Conservation (phyloP, 2,329 filamentous ascomycete genomes). For the Sporothrix dimorphospora region DNA sequence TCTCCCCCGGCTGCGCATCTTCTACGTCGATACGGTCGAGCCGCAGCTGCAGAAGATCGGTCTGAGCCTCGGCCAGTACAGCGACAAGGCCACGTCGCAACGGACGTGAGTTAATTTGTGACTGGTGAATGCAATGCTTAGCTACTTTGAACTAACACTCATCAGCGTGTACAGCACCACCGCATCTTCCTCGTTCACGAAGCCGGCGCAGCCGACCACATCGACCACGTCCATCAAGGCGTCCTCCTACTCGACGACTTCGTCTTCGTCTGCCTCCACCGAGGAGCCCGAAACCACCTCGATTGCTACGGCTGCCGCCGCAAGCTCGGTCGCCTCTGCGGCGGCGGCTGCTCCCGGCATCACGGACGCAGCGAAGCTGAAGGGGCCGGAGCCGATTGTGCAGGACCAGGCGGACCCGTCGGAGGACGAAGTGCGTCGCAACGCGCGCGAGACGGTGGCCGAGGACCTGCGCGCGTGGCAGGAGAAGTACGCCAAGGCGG, state of each 20-base stretch:
- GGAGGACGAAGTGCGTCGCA: constrained; percentile 59
- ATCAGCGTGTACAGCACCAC: background rate
- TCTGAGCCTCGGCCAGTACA: constrained; percentile 80
- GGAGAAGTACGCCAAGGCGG: constrained; percentile 81
- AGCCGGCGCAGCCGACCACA: constrained; percentile 37
- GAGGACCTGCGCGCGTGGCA: constrained; percentile 86
- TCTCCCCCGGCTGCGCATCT: constrained; percentile 76
- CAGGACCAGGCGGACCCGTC: constrained; percentile 52
- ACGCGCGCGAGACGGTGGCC: constrained; percentile 68
- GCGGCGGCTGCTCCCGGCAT: constrained; percentile 30
- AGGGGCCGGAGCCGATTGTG: constrained; percentile 41
- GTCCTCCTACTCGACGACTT: constrained; percentile 35
- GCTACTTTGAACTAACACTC: background rate
- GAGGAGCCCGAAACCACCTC: background rate
- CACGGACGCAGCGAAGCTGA: constrained; percentile 30
- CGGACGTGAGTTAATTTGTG: constrained; percentile 24
- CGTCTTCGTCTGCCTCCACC: constrained; percentile 36
- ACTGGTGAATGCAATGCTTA: background rate
- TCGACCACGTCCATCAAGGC: constrained; percentile 35
- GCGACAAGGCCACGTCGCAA: constrained; percentile 46
- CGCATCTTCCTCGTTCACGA: constrained; percentile 42
- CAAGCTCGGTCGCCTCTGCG: constrained; percentile 25
- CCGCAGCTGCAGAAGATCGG: constrained; percentile 92
- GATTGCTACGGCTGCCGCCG: constrained; percentile 37
- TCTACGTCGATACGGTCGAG: constrained; percentile 92